These are phyloP conservation scores for Coelastrella sp. DNA, from an alignment of 139 green algal species.

Conservation along the genomic window DNA sequence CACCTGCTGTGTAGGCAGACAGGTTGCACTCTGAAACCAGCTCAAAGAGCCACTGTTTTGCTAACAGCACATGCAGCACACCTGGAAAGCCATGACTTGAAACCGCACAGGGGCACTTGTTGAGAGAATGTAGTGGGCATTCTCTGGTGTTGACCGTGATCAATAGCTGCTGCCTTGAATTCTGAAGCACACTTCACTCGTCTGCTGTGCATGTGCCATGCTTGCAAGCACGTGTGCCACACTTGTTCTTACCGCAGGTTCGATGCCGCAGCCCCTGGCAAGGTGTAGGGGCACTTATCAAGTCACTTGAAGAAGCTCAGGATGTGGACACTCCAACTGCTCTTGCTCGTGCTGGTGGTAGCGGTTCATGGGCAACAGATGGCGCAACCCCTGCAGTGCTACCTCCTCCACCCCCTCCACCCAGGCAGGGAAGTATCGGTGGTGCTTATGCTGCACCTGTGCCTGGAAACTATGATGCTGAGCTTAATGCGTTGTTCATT, in stretches of 20 bases:
- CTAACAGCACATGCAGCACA: too few relatives aligned
- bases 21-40: too few relatives aligned
- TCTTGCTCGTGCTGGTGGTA: neutral
- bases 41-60: too few relatives aligned
- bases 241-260: constrained; percentile 3
- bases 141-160: too few relatives aligned
- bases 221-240: neutral
- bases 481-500: constrained; percentile 16
- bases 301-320: neutral
- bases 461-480: neutral
- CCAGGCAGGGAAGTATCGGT: neutral
- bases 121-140: too few relatives aligned
- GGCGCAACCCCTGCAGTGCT: neutral
- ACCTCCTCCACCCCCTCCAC: constrained; percentile 6
- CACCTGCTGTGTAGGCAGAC: too few relatives aligned
- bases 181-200: too few relatives aligned
- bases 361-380: neutral
- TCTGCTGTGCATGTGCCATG: too few relatives aligned
- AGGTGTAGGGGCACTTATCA: neutral
- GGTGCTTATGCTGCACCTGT: neutral
- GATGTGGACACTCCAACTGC: constrained; percentile 30
- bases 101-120: too few relatives aligned
- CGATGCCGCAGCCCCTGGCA: constrained; percentile 33
- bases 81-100: too few relatives aligned
- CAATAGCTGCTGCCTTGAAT: too few relatives aligned